These are phyloP conservation scores for Colletotrichum phormii DNA, from an alignment of 2,329 filamentous ascomycete genomes.

Conservation along the genomic window DNA sequence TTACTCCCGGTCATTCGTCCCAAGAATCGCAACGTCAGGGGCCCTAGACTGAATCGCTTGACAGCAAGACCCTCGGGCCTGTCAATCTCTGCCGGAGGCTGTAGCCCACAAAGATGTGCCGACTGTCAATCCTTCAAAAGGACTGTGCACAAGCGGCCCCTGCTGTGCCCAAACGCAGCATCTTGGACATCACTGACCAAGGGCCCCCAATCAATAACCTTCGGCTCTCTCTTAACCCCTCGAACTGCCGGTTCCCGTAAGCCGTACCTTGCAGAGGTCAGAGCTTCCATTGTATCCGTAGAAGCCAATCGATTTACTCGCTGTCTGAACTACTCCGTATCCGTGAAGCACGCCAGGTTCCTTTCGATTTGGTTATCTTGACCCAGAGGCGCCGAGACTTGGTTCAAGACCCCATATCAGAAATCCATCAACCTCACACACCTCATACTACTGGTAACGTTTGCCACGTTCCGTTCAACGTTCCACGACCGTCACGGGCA, in stretches of 20 bases:
- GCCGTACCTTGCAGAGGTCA: slow-evolving; percentile 18
- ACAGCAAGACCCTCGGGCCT: slow-evolving; percentile 10
- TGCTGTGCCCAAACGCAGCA: neutral
- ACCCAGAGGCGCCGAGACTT: slow-evolving; percentile 8
- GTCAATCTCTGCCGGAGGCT: slow-evolving; percentile 12
- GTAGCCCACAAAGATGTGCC: slow-evolving; percentile 24
- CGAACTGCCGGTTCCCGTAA: slow-evolving; percentile 27
- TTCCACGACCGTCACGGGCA: slow-evolving; percentile 7
- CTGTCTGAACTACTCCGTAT: neutral
- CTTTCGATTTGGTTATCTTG: neutral
- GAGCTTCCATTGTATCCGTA: slow-evolving; percentile 1
- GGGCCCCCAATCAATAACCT: neutral
- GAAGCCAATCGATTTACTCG: neutral
- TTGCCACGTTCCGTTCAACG: slow-evolving; percentile 8
- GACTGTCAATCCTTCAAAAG: slow-evolving; percentile 16
- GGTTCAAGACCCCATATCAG: neutral
- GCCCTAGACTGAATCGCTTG: slow-evolving; percentile 12
- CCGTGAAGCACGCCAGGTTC: neutral
- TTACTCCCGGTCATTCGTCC: slow-evolving; percentile 5
- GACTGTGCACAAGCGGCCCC: slow-evolving; percentile 27
- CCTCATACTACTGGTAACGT: neutral
- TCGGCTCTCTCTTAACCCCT: slow-evolving; percentile 24
- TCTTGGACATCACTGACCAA: neutral
- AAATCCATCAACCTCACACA: neutral
- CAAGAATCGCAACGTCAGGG: slow-evolving; percentile 13